Conservation (phyloP, 192 early-diverging fungal genomes). For the Coemansia reversa region DNA sequence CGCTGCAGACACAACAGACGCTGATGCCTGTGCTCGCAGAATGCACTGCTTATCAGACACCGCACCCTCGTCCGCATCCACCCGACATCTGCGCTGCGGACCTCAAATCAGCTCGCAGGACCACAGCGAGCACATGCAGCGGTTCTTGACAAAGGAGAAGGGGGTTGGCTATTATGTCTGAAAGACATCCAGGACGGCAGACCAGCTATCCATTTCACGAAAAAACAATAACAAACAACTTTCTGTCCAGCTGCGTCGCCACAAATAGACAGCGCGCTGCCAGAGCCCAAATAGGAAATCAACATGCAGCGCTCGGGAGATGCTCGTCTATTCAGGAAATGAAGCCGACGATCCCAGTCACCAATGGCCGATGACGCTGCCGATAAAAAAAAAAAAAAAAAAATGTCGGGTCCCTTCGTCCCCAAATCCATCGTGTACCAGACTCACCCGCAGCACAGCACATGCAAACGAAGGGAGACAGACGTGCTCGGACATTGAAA, state of each 20-base stretch:
- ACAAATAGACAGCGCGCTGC: slow-evolving; percentile 18
- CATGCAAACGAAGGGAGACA: neutral
- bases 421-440: slow-evolving; percentile 3
- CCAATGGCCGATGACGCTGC: neutral
- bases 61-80: neutral
- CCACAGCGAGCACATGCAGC: neutral
- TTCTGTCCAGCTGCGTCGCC: slow-evolving; percentile 10
- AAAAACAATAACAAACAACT: slow-evolving; percentile 26
- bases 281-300: neutral
- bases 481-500: neutral
- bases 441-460: neutral
- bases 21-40: neutral
- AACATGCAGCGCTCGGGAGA: slow-evolving; percentile 5
- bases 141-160: neutral
- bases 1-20: neutral
- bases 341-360: neutral
- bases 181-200: neutral
- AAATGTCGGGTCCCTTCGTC: neutral
- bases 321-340: neutral
- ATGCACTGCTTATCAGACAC: neutral
- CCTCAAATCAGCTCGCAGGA: neutral
- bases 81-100: neutral
- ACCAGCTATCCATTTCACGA: neutral
- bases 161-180: neutral
- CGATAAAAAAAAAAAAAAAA: neutral